Conservation (phyloP, 2,329 filamentous ascomycete genomes). For the Exophiala spinifera region DNA sequence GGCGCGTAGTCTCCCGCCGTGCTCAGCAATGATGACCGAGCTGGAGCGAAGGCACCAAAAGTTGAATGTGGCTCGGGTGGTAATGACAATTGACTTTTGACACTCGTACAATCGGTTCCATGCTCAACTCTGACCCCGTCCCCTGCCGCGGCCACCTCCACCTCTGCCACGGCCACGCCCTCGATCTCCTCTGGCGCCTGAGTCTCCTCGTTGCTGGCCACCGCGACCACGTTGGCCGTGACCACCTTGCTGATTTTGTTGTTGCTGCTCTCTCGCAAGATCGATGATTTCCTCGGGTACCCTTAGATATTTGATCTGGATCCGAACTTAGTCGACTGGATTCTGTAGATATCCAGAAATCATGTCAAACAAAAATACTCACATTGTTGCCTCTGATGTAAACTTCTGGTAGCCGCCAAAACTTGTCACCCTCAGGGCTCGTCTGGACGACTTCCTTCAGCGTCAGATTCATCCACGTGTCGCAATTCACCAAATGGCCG, state of each 20-base stretch:
- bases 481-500: slow-evolving; percentile 91
- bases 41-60: neutral
- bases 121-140: slow-evolving; percentile 33
- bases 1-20: neutral
- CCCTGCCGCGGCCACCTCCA: slow-evolving; percentile 44
- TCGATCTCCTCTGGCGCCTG: slow-evolving; percentile 38
- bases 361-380: slow-evolving; percentile 35
- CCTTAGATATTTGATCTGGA: slow-evolving; percentile 93
- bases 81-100: slow-evolving; percentile 1
- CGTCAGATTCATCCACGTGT: slow-evolving; percentile 99
- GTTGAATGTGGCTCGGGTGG: neutral
- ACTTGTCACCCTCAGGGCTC: slow-evolving; percentile 89
- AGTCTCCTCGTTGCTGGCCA: slow-evolving; percentile 36
- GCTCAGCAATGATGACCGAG: neutral
- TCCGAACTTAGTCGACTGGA: neutral
- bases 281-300: slow-evolving; percentile 97
- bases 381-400: slow-evolving; percentile 98
- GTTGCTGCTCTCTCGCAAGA: slow-evolving; percentile 86
- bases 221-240: slow-evolving; percentile 41
- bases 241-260: slow-evolving; percentile 36
- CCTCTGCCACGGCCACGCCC: slow-evolving; percentile 38
- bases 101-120: neutral
- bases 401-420: slow-evolving; percentile 85
- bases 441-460: slow-evolving; percentile 97
- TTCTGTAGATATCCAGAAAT: neutral